Conservation (phyloP, 2,329 filamentous ascomycete species). For the Bipolaris zeicola region DNA sequence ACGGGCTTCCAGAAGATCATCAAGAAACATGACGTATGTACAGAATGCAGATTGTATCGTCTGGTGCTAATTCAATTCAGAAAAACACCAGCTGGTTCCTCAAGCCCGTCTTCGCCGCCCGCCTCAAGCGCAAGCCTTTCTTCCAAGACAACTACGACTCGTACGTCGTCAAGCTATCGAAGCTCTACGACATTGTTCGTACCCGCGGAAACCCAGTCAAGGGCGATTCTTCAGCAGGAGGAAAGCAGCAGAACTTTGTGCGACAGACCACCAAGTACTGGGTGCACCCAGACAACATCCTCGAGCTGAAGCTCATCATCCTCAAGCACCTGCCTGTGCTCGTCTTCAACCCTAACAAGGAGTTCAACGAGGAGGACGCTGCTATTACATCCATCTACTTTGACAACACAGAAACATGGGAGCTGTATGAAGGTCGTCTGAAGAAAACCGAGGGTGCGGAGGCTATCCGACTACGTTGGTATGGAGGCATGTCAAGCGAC, state of each 20-base stretch:
- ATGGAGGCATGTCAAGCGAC: slow-evolving; percentile 93
- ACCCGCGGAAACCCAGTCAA: slow-evolving; percentile 91
- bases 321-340: slow-evolving; percentile 96
- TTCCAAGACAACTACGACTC: slow-evolving; percentile 99
- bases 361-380: slow-evolving; percentile 87
- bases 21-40: slow-evolving; percentile 93
- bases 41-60: slow-evolving; percentile 2
- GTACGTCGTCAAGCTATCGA: slow-evolving; percentile 92
- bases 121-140: slow-evolving; percentile 94
- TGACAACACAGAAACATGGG: slow-evolving; percentile 92
- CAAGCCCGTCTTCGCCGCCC: slow-evolving; percentile 91
- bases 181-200: slow-evolving; percentile 90
- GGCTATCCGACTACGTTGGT: slow-evolving; percentile 95
- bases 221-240: slow-evolving; percentile 89
- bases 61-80: slow-evolving; percentile 52
- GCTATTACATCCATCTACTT: slow-evolving; percentile 99
- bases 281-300: slow-evolving; percentile 98
- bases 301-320: slow-evolving; percentile 96
- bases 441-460: slow-evolving; percentile 99
- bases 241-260: slow-evolving; percentile 91
- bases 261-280: slow-evolving; percentile 99
- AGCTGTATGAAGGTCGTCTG: slow-evolving; percentile 88
- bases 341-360: slow-evolving; percentile 96
- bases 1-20: slow-evolving; percentile 99
- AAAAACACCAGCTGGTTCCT: slow-evolving; percentile 95